phyloP scores from a whole-genome alignment of 2,329 filamentous ascomycete species.

The Monosporascus sp. region DNA sequence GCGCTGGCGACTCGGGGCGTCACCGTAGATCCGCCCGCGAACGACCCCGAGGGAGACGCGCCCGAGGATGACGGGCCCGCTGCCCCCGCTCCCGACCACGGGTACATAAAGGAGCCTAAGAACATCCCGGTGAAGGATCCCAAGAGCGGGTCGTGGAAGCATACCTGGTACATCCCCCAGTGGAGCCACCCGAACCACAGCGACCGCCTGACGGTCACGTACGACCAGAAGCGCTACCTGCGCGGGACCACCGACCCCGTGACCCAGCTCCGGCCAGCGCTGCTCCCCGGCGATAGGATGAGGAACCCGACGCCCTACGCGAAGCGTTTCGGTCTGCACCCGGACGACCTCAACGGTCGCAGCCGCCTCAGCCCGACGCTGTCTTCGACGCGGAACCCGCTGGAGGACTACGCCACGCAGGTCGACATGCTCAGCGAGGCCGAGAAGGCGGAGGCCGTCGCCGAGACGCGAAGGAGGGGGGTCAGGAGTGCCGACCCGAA shows the following conservation, averaged over 20 bases:
- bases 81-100: background rate
- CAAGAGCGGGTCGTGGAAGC: slow-evolving; percentile 7
- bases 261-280: slow-evolving; percentile 13
- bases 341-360: slow-evolving; percentile 17
- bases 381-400: slow-evolving; percentile 14
- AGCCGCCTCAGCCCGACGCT: slow-evolving; percentile 23
- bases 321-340: slow-evolving; percentile 20
- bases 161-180: slow-evolving; percentile 17
- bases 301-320: slow-evolving; percentile 18
- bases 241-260: slow-evolving; percentile 3
- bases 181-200: slow-evolving; percentile 19
- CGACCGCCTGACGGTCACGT: background rate
- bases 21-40: background rate
- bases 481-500: background rate
- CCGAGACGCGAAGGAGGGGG: background rate
- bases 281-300: slow-evolving; percentile 14
- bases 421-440: slow-evolving; percentile 10
- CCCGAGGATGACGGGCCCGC: background rate
- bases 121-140: slow-evolving; percentile 2
- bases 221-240: background rate
- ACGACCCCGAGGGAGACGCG: background rate
- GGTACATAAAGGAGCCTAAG: background rate
- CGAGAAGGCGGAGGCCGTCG: background rate
- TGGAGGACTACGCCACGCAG: slow-evolving; percentile 13
- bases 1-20: background rate